Evolutionary conservation across 139 green algal species (phyloP).

Genomic region (Penium margaritaceum): DNA sequence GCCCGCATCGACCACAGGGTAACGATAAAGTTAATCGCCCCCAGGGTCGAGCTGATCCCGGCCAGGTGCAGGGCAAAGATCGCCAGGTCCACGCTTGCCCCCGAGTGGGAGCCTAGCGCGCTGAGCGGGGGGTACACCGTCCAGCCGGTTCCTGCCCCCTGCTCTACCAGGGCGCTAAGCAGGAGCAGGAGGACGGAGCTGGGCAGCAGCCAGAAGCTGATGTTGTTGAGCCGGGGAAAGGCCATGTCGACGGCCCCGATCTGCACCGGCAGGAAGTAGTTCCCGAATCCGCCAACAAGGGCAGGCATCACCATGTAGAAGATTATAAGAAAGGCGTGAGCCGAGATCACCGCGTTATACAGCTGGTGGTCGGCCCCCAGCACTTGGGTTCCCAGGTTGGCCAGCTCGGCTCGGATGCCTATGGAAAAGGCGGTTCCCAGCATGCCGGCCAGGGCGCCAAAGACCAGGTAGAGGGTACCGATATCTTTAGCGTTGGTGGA

Average conservation of each 20-base stretch:
- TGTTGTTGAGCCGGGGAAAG: conserved; percentile 36
- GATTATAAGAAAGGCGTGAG: conserved; percentile 1
- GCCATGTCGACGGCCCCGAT: conserved; percentile 33
- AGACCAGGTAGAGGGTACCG: not conserved
- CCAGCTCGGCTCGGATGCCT: not conserved
- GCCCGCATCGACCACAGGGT: conserved; percentile 39
- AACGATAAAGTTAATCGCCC: conserved; percentile 34
- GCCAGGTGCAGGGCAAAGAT: conserved; percentile 22
- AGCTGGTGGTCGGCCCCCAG: too few species aligned
- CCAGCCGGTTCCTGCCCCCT: conserved; percentile 18
- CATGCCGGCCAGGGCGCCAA: not conserved
- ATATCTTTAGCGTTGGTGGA: conserved; percentile 4
- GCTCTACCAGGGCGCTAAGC: not conserved
- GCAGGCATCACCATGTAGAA: conserved; percentile 27
- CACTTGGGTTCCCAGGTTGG: not conserved
- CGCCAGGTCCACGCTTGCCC: not conserved
- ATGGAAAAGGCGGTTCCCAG: not conserved
- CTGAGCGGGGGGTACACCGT: conserved; percentile 17
- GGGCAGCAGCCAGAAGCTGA: conserved; percentile 34
- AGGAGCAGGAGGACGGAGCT: conserved; percentile 16
- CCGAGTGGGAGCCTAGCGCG: not conserved
- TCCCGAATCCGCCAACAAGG: conserved; percentile 12
- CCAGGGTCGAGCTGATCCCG: conserved; percentile 16
- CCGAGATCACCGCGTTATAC: not conserved
- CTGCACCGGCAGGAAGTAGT: conserved; percentile 10